Conservation (phyloP, 805 yeast genomes). For the Candida ipomoeae region DNA sequence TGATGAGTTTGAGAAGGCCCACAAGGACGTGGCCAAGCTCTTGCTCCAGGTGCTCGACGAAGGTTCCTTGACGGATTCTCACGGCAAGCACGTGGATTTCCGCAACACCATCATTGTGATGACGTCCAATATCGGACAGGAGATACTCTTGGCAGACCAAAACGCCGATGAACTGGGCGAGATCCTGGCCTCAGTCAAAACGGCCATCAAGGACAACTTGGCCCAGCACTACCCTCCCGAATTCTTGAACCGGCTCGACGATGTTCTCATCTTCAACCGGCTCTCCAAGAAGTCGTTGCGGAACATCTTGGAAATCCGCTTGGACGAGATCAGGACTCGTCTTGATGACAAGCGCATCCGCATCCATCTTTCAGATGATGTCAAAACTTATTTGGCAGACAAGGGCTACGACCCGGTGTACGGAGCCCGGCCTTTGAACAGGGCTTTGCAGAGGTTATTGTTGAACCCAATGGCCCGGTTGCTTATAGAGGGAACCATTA, state of each 20-base stretch:
- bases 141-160: conserved; percentile 65
- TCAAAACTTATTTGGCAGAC: conserved; percentile 74
- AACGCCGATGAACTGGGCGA: conserved; percentile 55
- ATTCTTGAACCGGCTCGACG: conserved; percentile 91
- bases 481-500: conserved; percentile 75
- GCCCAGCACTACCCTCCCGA: conserved; percentile 84
- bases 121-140: conserved; percentile 97
- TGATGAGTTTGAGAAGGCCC: conserved; percentile 97
- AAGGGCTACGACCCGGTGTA: conserved; percentile 88
- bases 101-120: conserved; percentile 90
- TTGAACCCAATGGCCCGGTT: conserved; percentile 83
- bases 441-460: conserved; percentile 78
- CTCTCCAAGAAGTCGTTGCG: conserved; percentile 71
- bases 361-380: conserved; percentile 51
- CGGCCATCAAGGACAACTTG: conserved; percentile 62
- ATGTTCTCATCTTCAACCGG: conserved; percentile 88
- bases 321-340: conserved; percentile 76
- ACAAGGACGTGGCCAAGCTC: conserved; percentile 88
- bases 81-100: conserved; percentile 92
- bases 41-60: conserved; percentile 91
- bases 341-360: conserved; percentile 73
- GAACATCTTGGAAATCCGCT: conserved; percentile 79
- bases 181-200: conserved; percentile 52
- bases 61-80: conserved; percentile 91
- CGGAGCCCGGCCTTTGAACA: conserved; percentile 95